Evolutionary conservation across 1,284 basidiomycete species (phyloP).

Genomic region (Porogramme epimiltina): DNA sequence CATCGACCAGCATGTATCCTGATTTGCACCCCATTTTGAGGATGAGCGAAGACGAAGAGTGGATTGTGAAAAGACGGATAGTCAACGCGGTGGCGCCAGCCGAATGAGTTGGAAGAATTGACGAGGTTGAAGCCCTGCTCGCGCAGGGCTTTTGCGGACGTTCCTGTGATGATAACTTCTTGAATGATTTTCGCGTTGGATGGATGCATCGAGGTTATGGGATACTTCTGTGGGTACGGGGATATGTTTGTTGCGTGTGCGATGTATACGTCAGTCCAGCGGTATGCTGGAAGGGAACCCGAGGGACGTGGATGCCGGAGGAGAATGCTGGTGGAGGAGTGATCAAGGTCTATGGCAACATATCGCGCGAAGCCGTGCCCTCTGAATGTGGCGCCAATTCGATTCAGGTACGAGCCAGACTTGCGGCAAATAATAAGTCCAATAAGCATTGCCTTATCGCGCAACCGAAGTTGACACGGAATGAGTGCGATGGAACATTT

Average conservation of each 20-base stretch:
- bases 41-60: not conserved
- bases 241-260: not conserved
- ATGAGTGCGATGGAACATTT: not conserved
- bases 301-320: not conserved
- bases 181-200: not conserved
- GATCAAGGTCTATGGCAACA: not conserved
- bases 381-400: not conserved
- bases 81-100: not conserved
- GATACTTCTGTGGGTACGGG: not conserved
- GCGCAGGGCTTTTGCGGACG: not conserved
- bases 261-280: not conserved
- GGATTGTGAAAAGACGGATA: not conserved
- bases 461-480: not conserved
- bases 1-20: not conserved
- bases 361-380: not conserved
- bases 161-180: not conserved
- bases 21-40: not conserved
- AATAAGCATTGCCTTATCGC: not conserved
- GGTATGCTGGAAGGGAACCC: not conserved
- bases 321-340: not conserved
- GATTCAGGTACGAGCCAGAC: not conserved
- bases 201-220: not conserved
- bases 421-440: not conserved
- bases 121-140: not conserved
- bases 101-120: not conserved